Percentiles rank a stretch among this genome's conserved stretches.
phyloP scores from a whole-genome alignment of 352 stramenopile species.

The Phytophthora pistaciae region DNA sequence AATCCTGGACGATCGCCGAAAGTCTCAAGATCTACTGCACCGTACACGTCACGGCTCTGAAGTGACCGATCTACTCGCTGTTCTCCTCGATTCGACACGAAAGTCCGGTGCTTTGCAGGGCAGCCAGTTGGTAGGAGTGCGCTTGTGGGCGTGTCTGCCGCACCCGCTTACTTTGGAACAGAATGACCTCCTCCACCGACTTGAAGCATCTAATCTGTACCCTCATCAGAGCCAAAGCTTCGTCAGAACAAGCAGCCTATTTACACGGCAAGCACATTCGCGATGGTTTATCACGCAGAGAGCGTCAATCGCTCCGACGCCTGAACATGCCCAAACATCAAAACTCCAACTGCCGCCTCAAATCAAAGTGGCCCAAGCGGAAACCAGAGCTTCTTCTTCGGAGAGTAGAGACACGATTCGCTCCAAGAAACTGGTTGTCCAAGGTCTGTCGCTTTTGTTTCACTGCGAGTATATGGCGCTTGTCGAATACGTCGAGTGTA shows the following conservation, averaged over 20 bases:
- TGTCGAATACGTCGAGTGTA: constrained; percentile 8
- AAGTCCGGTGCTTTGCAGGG: background rate
- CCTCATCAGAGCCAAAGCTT: background rate
- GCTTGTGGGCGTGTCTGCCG: background rate
- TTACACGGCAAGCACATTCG: background rate
- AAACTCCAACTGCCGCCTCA: background rate
- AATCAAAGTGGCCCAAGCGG: background rate
- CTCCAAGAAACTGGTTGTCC: background rate
- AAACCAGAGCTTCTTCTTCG: background rate
- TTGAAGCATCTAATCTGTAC: background rate
- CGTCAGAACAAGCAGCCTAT: background rate
- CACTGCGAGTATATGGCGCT: constrained; percentile 38
- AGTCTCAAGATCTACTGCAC: background rate
- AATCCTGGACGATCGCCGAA: background rate
- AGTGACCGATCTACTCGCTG: background rate
- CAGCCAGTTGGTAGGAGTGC: background rate
- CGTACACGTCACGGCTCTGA: background rate
- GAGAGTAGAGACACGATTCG: background rate
- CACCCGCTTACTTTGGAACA: background rate
- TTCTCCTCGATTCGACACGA: background rate
- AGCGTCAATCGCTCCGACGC: background rate
- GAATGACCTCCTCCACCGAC: background rate
- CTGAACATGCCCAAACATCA: background rate
- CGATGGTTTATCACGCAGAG: background rate
- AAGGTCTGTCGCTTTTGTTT: constrained; percentile 35